phyloP scores from a whole-genome alignment of 2,329 filamentous ascomycete genomes.

The Capronia epimyces region DNA sequence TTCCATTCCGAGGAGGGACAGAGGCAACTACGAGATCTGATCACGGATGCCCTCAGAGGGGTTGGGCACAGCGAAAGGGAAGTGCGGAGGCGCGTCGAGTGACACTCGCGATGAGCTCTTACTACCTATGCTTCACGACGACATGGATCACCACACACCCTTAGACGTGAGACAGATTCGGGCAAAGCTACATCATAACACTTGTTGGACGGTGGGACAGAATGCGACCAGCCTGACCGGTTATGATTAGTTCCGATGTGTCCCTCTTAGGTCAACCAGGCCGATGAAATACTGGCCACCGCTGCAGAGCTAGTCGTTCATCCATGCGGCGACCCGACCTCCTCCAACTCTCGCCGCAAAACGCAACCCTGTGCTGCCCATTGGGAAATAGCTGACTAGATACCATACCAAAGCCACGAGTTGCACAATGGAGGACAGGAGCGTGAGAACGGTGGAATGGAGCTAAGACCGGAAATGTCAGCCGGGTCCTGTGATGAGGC shows the following conservation, averaged over 20 bases:
- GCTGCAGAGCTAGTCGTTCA: slow-evolving; percentile 13
- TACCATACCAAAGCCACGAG: slow-evolving; percentile 84
- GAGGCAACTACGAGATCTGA: slow-evolving; percentile 67
- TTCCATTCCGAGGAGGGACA: slow-evolving; percentile 79
- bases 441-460: slow-evolving; percentile 74
- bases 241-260: background rate
- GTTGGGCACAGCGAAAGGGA: slow-evolving; percentile 60
- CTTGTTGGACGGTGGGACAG: background rate
- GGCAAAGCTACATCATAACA: background rate
- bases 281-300: background rate
- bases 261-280: background rate
- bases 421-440: slow-evolving; percentile 78
- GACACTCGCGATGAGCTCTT: background rate
- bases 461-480: slow-evolving; percentile 81
- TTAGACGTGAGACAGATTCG: background rate
- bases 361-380: slow-evolving; percentile 83
- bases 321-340: slow-evolving; percentile 76
- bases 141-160: background rate
- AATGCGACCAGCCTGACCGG: background rate
- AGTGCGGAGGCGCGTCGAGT: slow-evolving; percentile 55
- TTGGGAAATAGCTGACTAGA: slow-evolving; percentile 93
- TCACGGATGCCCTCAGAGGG: slow-evolving; percentile 72
- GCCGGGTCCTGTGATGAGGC: slow-evolving; percentile 86
- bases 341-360: slow-evolving; percentile 82
- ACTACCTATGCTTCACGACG: background rate